Conservation (phyloP, 1,284 basidiomycete species). For the Cutaneotrichosporon cutaneum region DNA sequence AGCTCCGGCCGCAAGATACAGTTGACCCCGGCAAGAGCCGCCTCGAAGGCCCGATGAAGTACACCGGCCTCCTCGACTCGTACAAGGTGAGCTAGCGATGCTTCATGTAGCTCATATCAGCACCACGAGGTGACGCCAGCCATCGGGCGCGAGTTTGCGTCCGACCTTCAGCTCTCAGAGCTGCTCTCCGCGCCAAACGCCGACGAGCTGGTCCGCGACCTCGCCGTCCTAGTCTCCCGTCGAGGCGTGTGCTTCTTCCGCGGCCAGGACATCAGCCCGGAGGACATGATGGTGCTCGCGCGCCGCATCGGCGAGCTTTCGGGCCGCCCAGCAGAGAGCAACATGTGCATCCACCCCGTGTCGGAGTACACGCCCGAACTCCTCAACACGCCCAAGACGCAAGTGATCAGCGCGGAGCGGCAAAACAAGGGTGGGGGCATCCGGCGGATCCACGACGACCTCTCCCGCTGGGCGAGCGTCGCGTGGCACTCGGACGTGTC, state of each 20-base stretch:
- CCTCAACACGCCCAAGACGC: constrained; percentile 22
- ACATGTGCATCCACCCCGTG: constrained; percentile 36
- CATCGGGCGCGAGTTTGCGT: constrained; percentile 19
- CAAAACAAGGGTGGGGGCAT: constrained; percentile 35
- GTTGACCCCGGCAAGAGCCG: constrained; percentile 8
- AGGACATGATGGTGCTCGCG: constrained; percentile 57
- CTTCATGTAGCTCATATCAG: background rate
- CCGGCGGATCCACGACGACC: constrained; percentile 37
- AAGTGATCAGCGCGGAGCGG: constrained; percentile 27
- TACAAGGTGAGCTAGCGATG: background rate
- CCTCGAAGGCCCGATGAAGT: constrained; percentile 9
- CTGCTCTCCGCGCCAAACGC: constrained; percentile 13
- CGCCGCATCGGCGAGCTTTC: constrained; percentile 60
- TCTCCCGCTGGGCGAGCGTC: constrained; percentile 32
- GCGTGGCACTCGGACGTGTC: constrained; percentile 39
- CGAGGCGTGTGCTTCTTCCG: constrained; percentile 72
- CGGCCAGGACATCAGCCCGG: constrained; percentile 57
- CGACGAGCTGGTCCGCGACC: constrained; percentile 54
- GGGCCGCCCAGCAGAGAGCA: constrained; percentile 44
- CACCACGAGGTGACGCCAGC: constrained; percentile 14
- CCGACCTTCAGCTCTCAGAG: constrained; percentile 16
- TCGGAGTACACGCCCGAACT: constrained; percentile 29
- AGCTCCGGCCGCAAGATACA: background rate
- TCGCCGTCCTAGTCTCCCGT: constrained; percentile 62
- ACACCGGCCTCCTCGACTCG: constrained; percentile 6